Evolutionary conservation across 768 basidiomycete genomes (phyloP).

Genomic region (Goffeauzyma gilvescens): DNA sequence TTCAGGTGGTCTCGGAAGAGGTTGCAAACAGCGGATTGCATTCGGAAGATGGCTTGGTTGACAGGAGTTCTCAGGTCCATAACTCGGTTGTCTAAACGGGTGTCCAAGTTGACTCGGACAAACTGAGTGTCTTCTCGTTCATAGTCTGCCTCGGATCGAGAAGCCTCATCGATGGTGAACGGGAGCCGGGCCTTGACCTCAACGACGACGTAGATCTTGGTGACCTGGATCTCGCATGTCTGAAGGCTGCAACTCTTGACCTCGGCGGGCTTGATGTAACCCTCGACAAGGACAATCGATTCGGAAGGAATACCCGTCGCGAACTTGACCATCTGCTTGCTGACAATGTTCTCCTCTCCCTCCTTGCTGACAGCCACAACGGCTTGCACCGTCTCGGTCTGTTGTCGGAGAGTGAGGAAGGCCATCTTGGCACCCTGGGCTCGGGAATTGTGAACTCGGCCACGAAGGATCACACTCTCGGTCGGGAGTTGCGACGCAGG

Average conservation of each 20-base stretch:
- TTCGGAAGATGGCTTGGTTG: constrained; percentile 83
- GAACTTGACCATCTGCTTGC: constrained; percentile 97
- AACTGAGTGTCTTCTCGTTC: constrained; percentile 37
- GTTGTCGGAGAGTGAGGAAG: constrained; percentile 79
- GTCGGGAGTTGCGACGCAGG: constrained; percentile 43
- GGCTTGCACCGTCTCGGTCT: constrained; percentile 68
- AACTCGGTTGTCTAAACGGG: constrained; percentile 81
- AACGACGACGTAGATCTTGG: constrained; percentile 61
- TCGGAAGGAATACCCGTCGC: constrained; percentile 52
- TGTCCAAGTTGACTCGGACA: constrained; percentile 67
- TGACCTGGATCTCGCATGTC: constrained; percentile 70
- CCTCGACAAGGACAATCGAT: constrained; percentile 80
- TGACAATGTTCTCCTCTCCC: constrained; percentile 41
- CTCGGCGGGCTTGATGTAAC: constrained; percentile 53
- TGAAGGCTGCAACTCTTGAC: constrained; percentile 79
- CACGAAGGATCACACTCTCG: constrained; percentile 60
- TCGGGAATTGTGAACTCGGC: constrained; percentile 74
- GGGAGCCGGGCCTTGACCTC: constrained; percentile 61
- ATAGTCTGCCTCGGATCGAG: constrained; percentile 56
- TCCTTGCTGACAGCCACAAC: constrained; percentile 47
- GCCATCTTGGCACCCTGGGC: constrained; percentile 88
- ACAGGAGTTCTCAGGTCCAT: constrained; percentile 89
- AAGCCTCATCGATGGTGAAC: constrained; percentile 82
- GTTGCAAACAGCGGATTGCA: constrained; percentile 73
- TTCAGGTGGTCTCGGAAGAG: constrained; percentile 71